A percentile compares a stretch with the other conserved stretches of the same genome.
Conservation (phyloP, 108 stramenopile genomes). For the Stephanodiscus minutulus region DNA sequence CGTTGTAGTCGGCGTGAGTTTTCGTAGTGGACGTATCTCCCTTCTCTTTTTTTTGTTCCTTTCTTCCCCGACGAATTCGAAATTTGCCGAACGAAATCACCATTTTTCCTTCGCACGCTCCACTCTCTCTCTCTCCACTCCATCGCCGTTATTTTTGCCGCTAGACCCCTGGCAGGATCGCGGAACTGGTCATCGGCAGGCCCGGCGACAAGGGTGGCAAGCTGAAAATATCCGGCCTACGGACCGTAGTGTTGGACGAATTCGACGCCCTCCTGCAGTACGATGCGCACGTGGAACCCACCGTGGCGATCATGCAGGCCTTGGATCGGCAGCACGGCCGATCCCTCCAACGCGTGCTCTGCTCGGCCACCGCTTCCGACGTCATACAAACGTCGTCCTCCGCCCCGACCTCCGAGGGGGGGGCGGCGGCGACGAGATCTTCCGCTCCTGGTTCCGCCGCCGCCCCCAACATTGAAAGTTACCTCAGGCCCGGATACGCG, state of each 20-base stretch:
- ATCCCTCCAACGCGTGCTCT: slow-evolving; percentile 63
- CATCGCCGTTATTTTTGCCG: background rate
- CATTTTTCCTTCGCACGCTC: background rate
- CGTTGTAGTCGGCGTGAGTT: slow-evolving; percentile 67
- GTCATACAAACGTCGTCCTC: slow-evolving; percentile 38
- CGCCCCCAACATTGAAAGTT: slow-evolving; percentile 43
- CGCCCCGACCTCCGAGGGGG: background rate
- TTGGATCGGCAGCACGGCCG: slow-evolving; percentile 66
- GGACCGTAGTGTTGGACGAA: slow-evolving; percentile 84
- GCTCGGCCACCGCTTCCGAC: slow-evolving; percentile 86
- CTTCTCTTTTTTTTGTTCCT: background rate
- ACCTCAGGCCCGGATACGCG: slow-evolving; percentile 73
- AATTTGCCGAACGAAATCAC: too few species aligned
- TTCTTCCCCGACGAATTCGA: too few species aligned
- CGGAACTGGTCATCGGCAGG: slow-evolving; percentile 80
- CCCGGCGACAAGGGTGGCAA: slow-evolving; percentile 76
- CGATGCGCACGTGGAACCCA: slow-evolving; percentile 79
- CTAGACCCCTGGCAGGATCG: slow-evolving; percentile 80
- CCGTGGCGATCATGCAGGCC: slow-evolving; percentile 62
- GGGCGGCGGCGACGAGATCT: too few species aligned
- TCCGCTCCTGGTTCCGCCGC: background rate
- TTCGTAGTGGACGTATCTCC: background rate
- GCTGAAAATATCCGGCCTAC: slow-evolving; percentile 64
- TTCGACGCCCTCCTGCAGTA: slow-evolving; percentile 86
- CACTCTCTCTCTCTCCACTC: too few species aligned